Conservation (phyloP, 495 filamentous ascomycete species). For the Lophium mytilinum region DNA sequence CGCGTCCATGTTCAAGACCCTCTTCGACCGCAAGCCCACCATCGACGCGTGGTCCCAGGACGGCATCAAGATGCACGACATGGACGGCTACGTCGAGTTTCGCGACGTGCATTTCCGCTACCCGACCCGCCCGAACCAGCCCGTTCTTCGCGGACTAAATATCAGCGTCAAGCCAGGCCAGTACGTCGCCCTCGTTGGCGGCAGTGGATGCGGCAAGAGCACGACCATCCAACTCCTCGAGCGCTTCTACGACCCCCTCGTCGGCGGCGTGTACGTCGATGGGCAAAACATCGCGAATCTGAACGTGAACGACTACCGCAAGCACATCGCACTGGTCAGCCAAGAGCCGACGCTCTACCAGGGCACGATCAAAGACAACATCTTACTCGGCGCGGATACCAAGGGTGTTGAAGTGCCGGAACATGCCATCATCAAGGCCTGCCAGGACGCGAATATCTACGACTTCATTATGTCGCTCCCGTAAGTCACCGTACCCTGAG, state of each 20-base stretch:
- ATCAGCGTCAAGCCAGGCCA: constrained; percentile 65
- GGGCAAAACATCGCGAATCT: constrained; percentile 18
- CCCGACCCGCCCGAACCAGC: constrained; percentile 15
- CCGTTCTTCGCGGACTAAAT: constrained; percentile 56
- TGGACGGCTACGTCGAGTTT: constrained; percentile 51
- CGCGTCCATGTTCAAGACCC: constrained; percentile 59
- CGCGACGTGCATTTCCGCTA: constrained; percentile 61
- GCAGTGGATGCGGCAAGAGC: constrained; percentile 76
- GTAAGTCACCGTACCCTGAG: not conserved
- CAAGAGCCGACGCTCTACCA: constrained; percentile 32
- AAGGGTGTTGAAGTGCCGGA: constrained; percentile 8
- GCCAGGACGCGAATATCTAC: constrained; percentile 28
- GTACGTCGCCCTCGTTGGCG: constrained; percentile 73
- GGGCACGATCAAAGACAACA: constrained; percentile 28
- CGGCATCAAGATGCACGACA: constrained; percentile 36
- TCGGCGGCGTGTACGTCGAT: constrained; percentile 19
- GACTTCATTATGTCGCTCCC: constrained; percentile 35
- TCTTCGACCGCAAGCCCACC: constrained; percentile 65
- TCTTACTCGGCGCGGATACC: constrained; percentile 19
- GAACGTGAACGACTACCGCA: constrained; percentile 19
- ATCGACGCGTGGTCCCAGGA: constrained; percentile 77
- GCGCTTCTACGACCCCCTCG: constrained; percentile 56
- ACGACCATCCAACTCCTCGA: constrained; percentile 75
- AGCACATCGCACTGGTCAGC: constrained; percentile 20
- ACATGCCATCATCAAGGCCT: constrained; percentile 22